A percentile compares a stretch with the other conserved stretches of the same genome.
Evolutionary conservation across 305 asterid genomes (phyloP).

Genomic region (Nicotiana rustica): DNA sequence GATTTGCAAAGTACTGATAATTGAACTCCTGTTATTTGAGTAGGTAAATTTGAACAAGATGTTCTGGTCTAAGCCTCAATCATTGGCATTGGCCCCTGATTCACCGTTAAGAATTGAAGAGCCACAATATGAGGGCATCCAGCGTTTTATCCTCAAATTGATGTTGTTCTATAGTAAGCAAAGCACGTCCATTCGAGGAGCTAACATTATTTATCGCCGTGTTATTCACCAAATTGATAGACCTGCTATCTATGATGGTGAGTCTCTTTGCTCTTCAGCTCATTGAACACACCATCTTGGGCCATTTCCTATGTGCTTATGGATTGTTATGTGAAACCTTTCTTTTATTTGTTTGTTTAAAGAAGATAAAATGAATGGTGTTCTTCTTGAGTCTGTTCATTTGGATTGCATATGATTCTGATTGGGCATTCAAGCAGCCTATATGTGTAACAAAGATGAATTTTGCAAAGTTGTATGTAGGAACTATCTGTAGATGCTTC

Average conservation of each 20-base stretch:
- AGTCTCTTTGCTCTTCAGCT: conserved; percentile 40
- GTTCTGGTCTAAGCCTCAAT: conserved; percentile 85
- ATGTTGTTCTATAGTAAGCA: conserved; percentile 87
- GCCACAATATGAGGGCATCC: conserved; percentile 70
- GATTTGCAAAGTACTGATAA: conserved; percentile 1
- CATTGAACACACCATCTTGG: neutral
- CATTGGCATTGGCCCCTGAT: conserved; percentile 73
- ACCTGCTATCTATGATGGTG: conserved; percentile 84
- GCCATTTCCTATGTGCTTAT: neutral
- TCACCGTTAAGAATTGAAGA: conserved; percentile 71
- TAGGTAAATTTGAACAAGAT: conserved; percentile 83
- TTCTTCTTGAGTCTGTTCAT: neutral
- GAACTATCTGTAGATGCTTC: neutral
- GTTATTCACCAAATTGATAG: conserved; percentile 72
- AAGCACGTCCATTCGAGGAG: conserved; percentile 79
- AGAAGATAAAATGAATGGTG: neutral
- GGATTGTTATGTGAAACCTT: neutral
- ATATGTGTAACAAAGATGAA: neutral
- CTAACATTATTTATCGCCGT: conserved; percentile 78
- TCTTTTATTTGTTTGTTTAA: neutral
- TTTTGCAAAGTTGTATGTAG: too few species aligned
- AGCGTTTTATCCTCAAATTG: conserved; percentile 62
- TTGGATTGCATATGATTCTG: neutral
- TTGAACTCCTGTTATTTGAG: conserved; percentile 13
- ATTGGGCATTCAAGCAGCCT: neutral